Evolutionary conservation across 1,139 yeast genomes (phyloP).

Genomic region (Geotrichum fermentans): DNA sequence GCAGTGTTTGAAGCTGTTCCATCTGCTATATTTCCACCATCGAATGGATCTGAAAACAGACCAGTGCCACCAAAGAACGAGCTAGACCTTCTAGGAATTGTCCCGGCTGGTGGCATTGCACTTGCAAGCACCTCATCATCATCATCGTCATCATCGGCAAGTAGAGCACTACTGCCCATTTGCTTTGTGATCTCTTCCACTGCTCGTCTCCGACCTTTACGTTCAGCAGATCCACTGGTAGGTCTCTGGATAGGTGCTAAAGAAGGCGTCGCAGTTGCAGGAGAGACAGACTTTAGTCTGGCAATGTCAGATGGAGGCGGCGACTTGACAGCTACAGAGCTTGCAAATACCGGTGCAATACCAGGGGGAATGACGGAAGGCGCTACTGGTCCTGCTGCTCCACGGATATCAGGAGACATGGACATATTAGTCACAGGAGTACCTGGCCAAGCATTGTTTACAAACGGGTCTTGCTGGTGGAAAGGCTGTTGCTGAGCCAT

Average conservation of each 20-base stretch:
- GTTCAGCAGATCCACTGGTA: slow-evolving; percentile 17
- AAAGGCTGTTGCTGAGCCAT: slow-evolving; percentile 3
- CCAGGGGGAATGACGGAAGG: not conserved
- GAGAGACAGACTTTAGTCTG: slow-evolving; percentile 8
- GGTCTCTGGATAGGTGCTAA: slow-evolving; percentile 22
- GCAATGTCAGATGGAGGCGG: slow-evolving; percentile 11
- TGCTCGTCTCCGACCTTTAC: slow-evolving; percentile 14
- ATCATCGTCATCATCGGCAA: slow-evolving; percentile 27
- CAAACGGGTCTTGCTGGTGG: slow-evolving; percentile 11
- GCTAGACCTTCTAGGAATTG: slow-evolving; percentile 3
- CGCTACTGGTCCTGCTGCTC: not conserved
- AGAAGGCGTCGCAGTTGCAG: slow-evolving; percentile 7
- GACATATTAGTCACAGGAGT: not conserved
- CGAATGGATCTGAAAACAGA: slow-evolving; percentile 11
- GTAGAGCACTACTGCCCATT: slow-evolving; percentile 27
- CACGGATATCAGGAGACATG: not conserved
- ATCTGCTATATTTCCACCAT: not conserved
- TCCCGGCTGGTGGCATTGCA: slow-evolving; percentile 5
- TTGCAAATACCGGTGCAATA: not conserved
- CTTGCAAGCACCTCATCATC: slow-evolving; percentile 11
- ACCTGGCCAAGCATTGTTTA: not conserved
- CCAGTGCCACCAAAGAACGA: slow-evolving; percentile 11
- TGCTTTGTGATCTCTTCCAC: slow-evolving; percentile 27
- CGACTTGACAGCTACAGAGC: slow-evolving; percentile 5
- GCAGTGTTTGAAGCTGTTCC: not conserved